phyloP scores from a whole-genome alignment of 768 basidiomycete genomes.

The Lentinula edodes region DNA sequence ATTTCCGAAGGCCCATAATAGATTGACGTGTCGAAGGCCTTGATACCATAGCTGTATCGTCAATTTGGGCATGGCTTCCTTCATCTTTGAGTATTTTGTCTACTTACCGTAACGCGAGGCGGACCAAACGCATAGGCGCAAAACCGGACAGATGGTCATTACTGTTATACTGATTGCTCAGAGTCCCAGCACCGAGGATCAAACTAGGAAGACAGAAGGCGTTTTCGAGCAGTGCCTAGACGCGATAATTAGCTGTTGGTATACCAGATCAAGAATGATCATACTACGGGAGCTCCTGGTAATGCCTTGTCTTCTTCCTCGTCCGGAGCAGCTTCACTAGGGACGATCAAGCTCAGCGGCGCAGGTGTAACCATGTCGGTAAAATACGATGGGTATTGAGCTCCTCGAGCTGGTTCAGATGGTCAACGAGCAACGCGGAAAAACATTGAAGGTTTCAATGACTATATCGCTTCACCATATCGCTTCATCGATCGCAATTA shows the following conservation, averaged over 20 bases:
- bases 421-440: background rate
- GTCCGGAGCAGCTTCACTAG: slow-evolving; percentile 14
- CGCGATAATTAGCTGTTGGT: background rate
- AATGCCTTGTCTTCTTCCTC: slow-evolving; percentile 29
- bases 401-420: background rate
- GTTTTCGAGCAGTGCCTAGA: slow-evolving; percentile 27
- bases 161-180: slow-evolving; percentile 63
- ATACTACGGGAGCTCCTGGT: slow-evolving; percentile 35
- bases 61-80: background rate
- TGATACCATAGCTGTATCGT: slow-evolving; percentile 66
- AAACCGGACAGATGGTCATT: slow-evolving; percentile 51
- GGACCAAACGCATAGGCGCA: slow-evolving; percentile 57
- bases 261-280: slow-evolving; percentile 9
- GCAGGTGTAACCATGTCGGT: background rate
- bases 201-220: slow-evolving; percentile 39
- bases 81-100: background rate
- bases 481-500: background rate
- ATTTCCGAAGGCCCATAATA: slow-evolving; percentile 81
- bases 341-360: background rate
- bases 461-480: background rate
- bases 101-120: slow-evolving; percentile 69
- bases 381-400: too few relatives aligned
- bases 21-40: slow-evolving; percentile 76
- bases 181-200: slow-evolving; percentile 68
- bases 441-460: background rate